phyloP scores from a whole-genome alignment of 2,329 filamentous ascomycete genomes.

The Venturia carpophila region DNA sequence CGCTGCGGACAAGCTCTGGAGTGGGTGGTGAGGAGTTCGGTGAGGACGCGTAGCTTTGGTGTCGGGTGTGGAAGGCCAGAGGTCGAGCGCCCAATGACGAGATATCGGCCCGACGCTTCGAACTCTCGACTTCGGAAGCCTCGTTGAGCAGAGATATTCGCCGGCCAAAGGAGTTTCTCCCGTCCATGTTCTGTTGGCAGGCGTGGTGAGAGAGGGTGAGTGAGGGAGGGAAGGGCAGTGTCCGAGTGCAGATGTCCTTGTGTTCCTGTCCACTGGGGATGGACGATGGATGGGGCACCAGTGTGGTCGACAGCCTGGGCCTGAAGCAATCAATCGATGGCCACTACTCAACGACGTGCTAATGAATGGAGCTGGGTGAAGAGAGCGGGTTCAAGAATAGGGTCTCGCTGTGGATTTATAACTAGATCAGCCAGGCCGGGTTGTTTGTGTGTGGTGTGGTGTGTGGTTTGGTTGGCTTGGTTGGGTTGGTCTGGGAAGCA shows the following conservation, averaged over 20 bases:
- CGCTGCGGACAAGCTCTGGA: conserved; percentile 39
- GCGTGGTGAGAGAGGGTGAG: background rate
- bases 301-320: background rate
- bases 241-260: background rate
- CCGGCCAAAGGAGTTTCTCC: conserved; percentile 43
- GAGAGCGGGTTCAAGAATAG: background rate
- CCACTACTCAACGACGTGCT: background rate
- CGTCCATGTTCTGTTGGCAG: conserved; percentile 35
- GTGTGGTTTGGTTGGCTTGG: no score
- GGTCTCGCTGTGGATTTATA: background rate
- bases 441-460: background rate
- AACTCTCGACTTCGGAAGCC: conserved; percentile 2
- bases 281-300: background rate
- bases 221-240: background rate
- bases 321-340: background rate
- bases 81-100: conserved; percentile 32
- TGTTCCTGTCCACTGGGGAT: background rate
- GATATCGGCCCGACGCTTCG: conserved; percentile 29
- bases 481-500: background rate
- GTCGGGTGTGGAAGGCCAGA: conserved; percentile 23
- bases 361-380: background rate
- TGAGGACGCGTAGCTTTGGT: conserved; percentile 31
- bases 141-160: conserved; percentile 28
- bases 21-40: conserved; percentile 40
- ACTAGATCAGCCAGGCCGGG: background rate